Evolutionary conservation across 768 basidiomycete species (phyloP), one percentile per base, ranked within the genome.

Genomic region (Lactifluus volemus): DNA sequence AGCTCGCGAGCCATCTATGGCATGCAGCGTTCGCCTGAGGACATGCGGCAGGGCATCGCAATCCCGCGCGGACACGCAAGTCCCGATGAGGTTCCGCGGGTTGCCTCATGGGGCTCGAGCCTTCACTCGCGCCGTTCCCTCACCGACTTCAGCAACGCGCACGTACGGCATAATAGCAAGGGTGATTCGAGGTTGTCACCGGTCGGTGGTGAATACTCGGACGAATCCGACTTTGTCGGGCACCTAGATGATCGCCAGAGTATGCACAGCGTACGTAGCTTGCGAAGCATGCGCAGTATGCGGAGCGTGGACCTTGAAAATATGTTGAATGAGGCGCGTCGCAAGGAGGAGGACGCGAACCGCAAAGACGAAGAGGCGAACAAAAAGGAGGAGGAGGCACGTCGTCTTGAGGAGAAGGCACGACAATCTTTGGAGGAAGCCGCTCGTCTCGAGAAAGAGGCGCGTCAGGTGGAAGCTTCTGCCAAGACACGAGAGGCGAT

Each of bases 291-390:
- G 21, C 59, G 65, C 14, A 65, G 65, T 48, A 32, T 65, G 45
- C 45, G 39, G 61, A 65, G 36, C 21, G 62, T 17, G 69, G 69
- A 60, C 67, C 25, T 47, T 6, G 45, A 66, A 32, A 61, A 67
- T 15, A 67, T 55, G 11, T 47, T 55, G 67, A 65, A 65, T 6
- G 67, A 65, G 59, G 61, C 63, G 45, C 54, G 49, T 32, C 65
- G 53, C 17, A 65, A 51, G 55, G 68, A 63, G 59, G 65, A 71
- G n/a, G 68, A 70, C 25, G 72, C 73, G 34, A 68, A 67, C 25
- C 69, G 69, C 14, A 70, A 71, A 53, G 71, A 72, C 32, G 75
- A 67, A 21, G 66, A 67, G 36, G 61, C 61, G 15, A 49, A 21
- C 38, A 65, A 30, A 45, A 65, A 66, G 55, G 70, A 66, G 51